A percentile compares a stretch with the other conserved stretches of the same genome.
These are phyloP conservation scores for Nidularia pulvinata DNA, from an alignment of 768 basidiomycete genomes.

Conservation along the genomic window DNA sequence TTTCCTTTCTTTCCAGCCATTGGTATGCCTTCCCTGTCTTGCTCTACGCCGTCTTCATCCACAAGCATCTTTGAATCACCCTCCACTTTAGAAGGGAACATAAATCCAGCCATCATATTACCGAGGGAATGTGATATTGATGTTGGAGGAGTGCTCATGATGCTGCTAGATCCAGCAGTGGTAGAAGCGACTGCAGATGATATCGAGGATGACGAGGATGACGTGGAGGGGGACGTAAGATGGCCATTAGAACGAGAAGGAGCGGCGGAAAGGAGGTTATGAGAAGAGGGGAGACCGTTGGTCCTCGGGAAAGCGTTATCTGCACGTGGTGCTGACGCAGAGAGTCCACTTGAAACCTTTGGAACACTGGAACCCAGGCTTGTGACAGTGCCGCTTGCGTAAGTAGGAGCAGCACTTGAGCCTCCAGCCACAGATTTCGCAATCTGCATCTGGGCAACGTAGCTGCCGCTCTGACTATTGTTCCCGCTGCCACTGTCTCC, in stretches of 20 bases:
- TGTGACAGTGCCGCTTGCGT: conserved; percentile 21
- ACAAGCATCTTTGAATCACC: conserved; percentile 8
- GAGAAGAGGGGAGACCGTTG: neutral
- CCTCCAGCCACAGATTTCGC: conserved; percentile 24
- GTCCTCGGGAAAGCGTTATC: neutral
- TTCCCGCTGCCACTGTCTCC: conserved; percentile 30
- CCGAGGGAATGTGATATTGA: conserved; percentile 49
- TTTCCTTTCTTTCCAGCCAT: conserved; percentile 29
- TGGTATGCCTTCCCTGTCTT: conserved; percentile 23
- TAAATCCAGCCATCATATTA: conserved; percentile 37
- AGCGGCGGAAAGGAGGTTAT: conserved; percentile 2
- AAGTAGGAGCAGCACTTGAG: conserved; percentile 13
- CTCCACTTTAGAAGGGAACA: conserved; percentile 11
- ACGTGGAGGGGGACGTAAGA: conserved; percentile 32
- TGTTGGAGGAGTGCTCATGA: conserved; percentile 57
- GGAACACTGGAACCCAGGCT: conserved; percentile 38
- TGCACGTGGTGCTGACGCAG: conserved; percentile 19
- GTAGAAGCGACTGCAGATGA: conserved; percentile 38
- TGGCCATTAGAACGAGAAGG: neutral
- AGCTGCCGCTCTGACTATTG: conserved; percentile 37
- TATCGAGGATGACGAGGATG: conserved; percentile 55
- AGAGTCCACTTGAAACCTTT: conserved; percentile 36
- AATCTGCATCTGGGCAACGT: conserved; percentile 39
- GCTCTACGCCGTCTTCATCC: conserved; percentile 8
- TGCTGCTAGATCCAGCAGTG: conserved; percentile 35